Percentiles rank a stretch among this genome's conserved stretches.
phyloP scores from a whole-genome alignment of 108 stramenopile genomes.

The Nitzschia sp. region DNA sequence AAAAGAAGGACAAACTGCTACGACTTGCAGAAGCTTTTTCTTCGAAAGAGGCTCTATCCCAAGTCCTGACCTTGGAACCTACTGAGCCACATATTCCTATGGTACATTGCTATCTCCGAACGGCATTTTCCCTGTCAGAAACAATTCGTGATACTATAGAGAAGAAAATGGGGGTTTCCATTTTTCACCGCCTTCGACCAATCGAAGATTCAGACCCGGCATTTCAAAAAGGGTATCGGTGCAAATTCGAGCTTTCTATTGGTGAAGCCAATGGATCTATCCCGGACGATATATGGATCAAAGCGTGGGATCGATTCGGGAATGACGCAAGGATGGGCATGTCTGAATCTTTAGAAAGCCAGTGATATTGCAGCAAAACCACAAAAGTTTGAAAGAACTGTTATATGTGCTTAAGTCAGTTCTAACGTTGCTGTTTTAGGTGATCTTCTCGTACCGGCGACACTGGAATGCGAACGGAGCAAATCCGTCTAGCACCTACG shows the following conservation, averaged over 20 bases:
- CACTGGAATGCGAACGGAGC: slow-evolving; percentile 1
- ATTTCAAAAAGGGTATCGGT: slow-evolving; percentile 34
- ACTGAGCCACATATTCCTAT: slow-evolving; percentile 55
- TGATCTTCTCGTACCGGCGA: neutral
- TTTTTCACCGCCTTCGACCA: slow-evolving; percentile 41
- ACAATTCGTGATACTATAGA: slow-evolving; percentile 34
- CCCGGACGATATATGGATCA: slow-evolving; percentile 40
- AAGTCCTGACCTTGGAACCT: slow-evolving; percentile 66
- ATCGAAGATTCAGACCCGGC: slow-evolving; percentile 15
- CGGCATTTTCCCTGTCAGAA: slow-evolving; percentile 30
- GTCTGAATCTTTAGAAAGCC: too few relatives aligned
- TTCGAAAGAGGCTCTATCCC: neutral
- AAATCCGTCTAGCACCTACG: neutral
- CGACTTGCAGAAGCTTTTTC: slow-evolving; percentile 30
- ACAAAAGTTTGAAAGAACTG: too few relatives aligned
- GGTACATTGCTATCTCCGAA: slow-evolving; percentile 66
- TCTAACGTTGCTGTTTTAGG: too few relatives aligned
- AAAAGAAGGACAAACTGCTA: slow-evolving; percentile 50
- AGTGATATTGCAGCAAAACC: too few relatives aligned
- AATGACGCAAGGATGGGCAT: too few relatives aligned
- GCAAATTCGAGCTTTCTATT: slow-evolving; percentile 69
- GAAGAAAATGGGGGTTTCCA: slow-evolving; percentile 28
- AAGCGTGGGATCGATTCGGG: slow-evolving; percentile 36
- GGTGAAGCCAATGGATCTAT: slow-evolving; percentile 62
- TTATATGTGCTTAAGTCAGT: too few relatives aligned